Conservation (phyloP, 805 yeast species). For the Ogataea philodendri region DNA sequence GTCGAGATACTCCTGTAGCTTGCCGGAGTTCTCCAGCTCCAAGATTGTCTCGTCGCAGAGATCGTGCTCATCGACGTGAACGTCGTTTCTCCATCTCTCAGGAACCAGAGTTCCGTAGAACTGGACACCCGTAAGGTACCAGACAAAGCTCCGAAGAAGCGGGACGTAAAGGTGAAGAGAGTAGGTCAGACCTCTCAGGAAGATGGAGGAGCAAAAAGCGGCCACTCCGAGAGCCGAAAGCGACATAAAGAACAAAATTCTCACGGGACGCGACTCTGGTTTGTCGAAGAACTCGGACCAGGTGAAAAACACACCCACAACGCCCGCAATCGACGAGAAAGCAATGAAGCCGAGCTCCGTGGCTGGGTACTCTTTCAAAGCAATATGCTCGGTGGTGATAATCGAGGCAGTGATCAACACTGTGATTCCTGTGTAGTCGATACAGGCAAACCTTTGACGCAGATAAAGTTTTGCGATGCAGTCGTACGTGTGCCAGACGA, state of each 20-base stretch:
- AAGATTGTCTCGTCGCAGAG: slow-evolving; percentile 34
- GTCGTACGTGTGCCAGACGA: slow-evolving; percentile 89
- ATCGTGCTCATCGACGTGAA: slow-evolving; percentile 46
- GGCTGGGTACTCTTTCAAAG: slow-evolving; percentile 60
- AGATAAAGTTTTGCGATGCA: slow-evolving; percentile 62
- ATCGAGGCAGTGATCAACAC: slow-evolving; percentile 86
- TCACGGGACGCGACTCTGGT: slow-evolving; percentile 76
- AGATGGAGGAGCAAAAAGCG: slow-evolving; percentile 56
- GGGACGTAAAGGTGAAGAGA: slow-evolving; percentile 64
- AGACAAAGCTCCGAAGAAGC: slow-evolving; percentile 62
- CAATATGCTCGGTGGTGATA: slow-evolving; percentile 78
- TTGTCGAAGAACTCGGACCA: slow-evolving; percentile 93
- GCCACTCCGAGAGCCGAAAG: slow-evolving; percentile 73
- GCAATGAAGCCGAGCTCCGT: slow-evolving; percentile 49
- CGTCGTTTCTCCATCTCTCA: slow-evolving; percentile 80
- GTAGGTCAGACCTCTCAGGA: slow-evolving; percentile 52
- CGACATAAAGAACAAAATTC: slow-evolving; percentile 78
- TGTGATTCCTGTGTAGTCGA: slow-evolving; percentile 94
- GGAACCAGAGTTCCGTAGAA: slow-evolving; percentile 88
- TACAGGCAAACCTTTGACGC: slow-evolving; percentile 81
- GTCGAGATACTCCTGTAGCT: slow-evolving; percentile 39
- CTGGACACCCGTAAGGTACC: slow-evolving; percentile 80
- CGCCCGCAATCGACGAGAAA: slow-evolving; percentile 65
- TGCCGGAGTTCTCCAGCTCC: slow-evolving; percentile 29
- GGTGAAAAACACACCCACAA: slow-evolving; percentile 70